A percentile compares a stretch with the other conserved stretches of the same genome.
These are phyloP conservation scores for Lolium perenne DNA, from an alignment of 176 grass and related monocot genomes.

Conservation along the genomic window DNA sequence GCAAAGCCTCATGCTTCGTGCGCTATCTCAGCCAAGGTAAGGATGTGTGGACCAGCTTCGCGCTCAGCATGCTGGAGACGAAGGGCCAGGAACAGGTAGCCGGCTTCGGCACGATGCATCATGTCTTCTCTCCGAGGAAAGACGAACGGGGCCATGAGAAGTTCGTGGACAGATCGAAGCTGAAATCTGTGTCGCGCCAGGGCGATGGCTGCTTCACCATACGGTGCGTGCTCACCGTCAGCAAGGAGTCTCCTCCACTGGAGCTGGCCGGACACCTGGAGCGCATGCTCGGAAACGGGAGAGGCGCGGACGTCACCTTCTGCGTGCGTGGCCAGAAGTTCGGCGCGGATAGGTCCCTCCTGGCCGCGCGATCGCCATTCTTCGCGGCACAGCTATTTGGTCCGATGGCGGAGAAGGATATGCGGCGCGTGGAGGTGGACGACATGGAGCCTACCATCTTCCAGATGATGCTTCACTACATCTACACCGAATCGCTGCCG, in stretches of 20 bases:
- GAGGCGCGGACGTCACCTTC: slow-evolving; percentile 4
- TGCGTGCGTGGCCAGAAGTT: neutral
- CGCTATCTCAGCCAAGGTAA: neutral
- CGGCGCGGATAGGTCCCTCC: neutral
- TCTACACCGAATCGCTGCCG: slow-evolving; percentile 28
- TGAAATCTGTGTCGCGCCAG: neutral
- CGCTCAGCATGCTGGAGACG: neutral
- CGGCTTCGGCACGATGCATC: neutral
- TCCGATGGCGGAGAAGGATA: slow-evolving; percentile 6
- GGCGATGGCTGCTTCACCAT: neutral
- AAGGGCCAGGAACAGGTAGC: neutral
- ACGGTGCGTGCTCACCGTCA: neutral
- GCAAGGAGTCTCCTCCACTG: neutral
- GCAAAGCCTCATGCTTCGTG: neutral
- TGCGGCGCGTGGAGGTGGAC: neutral
- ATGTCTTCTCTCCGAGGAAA: too few species aligned
- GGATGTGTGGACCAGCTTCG: neutral
- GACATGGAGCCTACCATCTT: slow-evolving; percentile 35
- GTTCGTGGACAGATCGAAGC: neutral
- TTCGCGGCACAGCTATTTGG: slow-evolving; percentile 17
- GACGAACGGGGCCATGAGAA: neutral
- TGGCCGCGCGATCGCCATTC: slow-evolving; percentile 17
- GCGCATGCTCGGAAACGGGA: neutral
- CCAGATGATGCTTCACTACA: slow-evolving; percentile 32
- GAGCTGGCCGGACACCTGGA: neutral